Evolutionary conservation across 2,329 filamentous ascomycete species (phyloP).

Genomic region (Monascus ruber): DNA sequence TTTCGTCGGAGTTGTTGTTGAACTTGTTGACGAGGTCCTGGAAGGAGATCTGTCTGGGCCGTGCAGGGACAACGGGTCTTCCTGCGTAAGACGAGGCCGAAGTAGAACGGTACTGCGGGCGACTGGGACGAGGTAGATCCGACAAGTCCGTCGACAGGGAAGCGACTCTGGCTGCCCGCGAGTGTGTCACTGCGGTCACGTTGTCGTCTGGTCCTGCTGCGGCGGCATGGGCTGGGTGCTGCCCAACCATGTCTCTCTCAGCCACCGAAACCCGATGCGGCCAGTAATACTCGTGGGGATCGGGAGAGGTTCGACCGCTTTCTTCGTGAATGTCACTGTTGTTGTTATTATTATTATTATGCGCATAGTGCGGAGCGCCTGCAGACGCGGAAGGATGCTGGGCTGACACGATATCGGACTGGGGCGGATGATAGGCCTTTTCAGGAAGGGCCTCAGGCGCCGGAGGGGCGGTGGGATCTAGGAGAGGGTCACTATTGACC

Average conservation of each 20-base stretch:
- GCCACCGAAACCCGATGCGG: constrained; percentile 28
- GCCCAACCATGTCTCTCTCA: constrained; percentile 14
- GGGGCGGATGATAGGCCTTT: constrained; percentile 17
- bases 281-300: constrained; percentile 43
- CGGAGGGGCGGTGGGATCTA: constrained; percentile 14
- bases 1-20: constrained; percentile 49
- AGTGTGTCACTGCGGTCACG: constrained; percentile 9
- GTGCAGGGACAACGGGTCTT: constrained; percentile 8
- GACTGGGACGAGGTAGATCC: constrained; percentile 11
- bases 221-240: constrained; percentile 4
- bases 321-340: constrained; percentile 8
- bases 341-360: constrained; percentile 10
- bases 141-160: constrained; percentile 16
- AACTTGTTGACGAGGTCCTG: constrained; percentile 72
- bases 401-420: constrained; percentile 10
- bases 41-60: constrained; percentile 53
- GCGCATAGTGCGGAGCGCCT: constrained; percentile 2
- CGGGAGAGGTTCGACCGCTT: constrained; percentile 20
- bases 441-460: constrained; percentile 10
- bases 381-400: constrained; percentile 10
- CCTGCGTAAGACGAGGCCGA: constrained; percentile 19
- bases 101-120: constrained; percentile 18
- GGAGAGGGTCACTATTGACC: constrained; percentile 12
- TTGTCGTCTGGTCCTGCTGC: constrained; percentile 2
- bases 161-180: constrained; percentile 11